Evolutionary conservation across 2,329 filamentous ascomycete genomes (phyloP).

Genomic region (Teratosphaeria zuluensis): DNA sequence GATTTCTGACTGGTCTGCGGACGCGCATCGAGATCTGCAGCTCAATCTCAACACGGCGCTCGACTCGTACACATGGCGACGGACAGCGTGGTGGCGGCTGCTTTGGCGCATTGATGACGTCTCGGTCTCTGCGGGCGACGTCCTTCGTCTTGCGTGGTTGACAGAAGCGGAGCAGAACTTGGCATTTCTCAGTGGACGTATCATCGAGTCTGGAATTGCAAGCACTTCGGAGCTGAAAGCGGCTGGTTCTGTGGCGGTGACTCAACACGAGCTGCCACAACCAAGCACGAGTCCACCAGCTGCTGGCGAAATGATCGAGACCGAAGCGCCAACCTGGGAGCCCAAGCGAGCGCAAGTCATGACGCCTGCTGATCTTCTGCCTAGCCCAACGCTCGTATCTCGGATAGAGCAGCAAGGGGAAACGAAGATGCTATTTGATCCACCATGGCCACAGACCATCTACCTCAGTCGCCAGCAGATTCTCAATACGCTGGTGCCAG

Average conservation of each 20-base stretch:
- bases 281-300: neutral
- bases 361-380: conserved; percentile 21
- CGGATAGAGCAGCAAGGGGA: conserved; percentile 18
- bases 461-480: conserved; percentile 52
- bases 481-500: conserved; percentile 31
- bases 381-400: conserved; percentile 17
- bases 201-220: conserved; percentile 53
- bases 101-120: conserved; percentile 94
- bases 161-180: conserved; percentile 66
- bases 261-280: neutral
- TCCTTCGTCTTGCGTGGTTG: conserved; percentile 69
- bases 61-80: conserved; percentile 63
- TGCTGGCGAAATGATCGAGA: conserved; percentile 1
- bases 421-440: conserved; percentile 24
- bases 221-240: conserved; percentile 15
- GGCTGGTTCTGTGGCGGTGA: neutral
- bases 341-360: conserved; percentile 7
- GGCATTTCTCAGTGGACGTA: conserved; percentile 72
- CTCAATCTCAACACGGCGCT: conserved; percentile 71
- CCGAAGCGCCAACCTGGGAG: conserved; percentile 5
- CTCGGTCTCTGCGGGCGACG: conserved; percentile 68
- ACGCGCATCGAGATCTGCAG: conserved; percentile 73
- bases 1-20: conserved; percentile 65
- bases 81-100: conserved; percentile 85
- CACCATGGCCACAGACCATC: conserved; percentile 67